Conservation (phyloP, 805 yeast genomes). For the Ogataea henricii region DNA sequence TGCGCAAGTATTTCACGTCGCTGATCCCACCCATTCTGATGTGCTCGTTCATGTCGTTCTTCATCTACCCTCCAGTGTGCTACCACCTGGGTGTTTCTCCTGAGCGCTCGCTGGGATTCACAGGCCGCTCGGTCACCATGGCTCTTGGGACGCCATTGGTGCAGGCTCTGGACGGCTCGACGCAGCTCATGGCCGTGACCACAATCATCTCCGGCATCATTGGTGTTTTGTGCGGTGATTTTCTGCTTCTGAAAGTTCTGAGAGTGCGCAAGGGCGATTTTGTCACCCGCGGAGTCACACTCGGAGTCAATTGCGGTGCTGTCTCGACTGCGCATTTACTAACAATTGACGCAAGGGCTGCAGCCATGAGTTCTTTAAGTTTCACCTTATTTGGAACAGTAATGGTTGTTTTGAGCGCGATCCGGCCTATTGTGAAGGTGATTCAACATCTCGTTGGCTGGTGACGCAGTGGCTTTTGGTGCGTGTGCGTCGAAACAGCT, state of each 20-base stretch:
- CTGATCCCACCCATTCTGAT: slow-evolving; percentile 61
- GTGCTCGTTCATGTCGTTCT: slow-evolving; percentile 58
- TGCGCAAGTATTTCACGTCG: slow-evolving; percentile 56
- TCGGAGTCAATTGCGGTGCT: slow-evolving; percentile 81
- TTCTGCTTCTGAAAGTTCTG: slow-evolving; percentile 44
- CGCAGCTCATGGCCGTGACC: slow-evolving; percentile 74
- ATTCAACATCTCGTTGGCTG: slow-evolving; percentile 50
- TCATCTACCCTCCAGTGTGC: slow-evolving; percentile 71
- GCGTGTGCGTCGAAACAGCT: not conserved
- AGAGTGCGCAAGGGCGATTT: slow-evolving; percentile 63
- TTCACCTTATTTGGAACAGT: slow-evolving; percentile 73
- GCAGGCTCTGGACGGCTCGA: slow-evolving; percentile 64
- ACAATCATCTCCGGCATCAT: slow-evolving; percentile 76
- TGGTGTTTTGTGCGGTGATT: slow-evolving; percentile 70
- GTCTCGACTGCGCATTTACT: slow-evolving; percentile 78
- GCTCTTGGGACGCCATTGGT: slow-evolving; percentile 80
- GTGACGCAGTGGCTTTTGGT: slow-evolving; percentile 10
- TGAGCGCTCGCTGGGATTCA: slow-evolving; percentile 66
- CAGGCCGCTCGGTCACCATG: slow-evolving; percentile 76
- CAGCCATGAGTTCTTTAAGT: slow-evolving; percentile 72
- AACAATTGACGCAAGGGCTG: slow-evolving; percentile 74
- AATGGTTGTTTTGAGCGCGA: slow-evolving; percentile 69
- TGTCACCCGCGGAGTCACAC: slow-evolving; percentile 72
- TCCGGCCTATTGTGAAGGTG: slow-evolving; percentile 52
- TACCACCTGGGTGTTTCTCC: slow-evolving; percentile 64